Conservation (phyloP, 768 basidiomycete genomes). For the Leccinum broughii region DNA sequence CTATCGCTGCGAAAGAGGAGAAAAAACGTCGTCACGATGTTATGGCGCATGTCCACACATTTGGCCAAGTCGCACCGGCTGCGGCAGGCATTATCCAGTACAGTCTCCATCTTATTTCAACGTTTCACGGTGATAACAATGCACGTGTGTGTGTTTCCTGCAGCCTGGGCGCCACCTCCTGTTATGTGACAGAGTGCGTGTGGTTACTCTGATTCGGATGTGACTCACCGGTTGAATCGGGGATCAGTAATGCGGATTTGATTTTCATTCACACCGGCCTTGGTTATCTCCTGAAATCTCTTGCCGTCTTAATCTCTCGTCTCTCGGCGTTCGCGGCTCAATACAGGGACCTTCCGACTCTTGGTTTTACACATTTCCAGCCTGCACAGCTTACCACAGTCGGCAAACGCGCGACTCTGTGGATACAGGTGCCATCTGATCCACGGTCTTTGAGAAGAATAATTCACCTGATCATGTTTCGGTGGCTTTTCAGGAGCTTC, state of each 20-base stretch:
- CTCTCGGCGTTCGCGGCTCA: slow-evolving; percentile 82
- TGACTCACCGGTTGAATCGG: slow-evolving; percentile 15
- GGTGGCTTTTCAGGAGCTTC: slow-evolving; percentile 60
- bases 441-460: not conserved
- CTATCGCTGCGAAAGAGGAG: slow-evolving; percentile 89
- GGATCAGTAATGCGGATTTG: slow-evolving; percentile 88
- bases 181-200: slow-evolving; percentile 96
- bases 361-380: slow-evolving; percentile 99
- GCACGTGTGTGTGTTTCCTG: slow-evolving; percentile 8
- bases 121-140: slow-evolving; percentile 12
- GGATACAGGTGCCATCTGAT: slow-evolving; percentile 73
- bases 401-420: slow-evolving; percentile 93
- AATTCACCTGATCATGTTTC: not conserved
- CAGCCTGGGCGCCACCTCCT: slow-evolving; percentile 94
- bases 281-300: slow-evolving; percentile 78
- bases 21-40: slow-evolving; percentile 98
- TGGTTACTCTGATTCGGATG: slow-evolving; percentile 5
- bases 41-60: slow-evolving; percentile 99
- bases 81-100: slow-evolving; percentile 97
- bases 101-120: slow-evolving; percentile 27
- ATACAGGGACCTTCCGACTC: slow-evolving; percentile 85
- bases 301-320: slow-evolving; percentile 88
- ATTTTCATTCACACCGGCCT: slow-evolving; percentile 93
- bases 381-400: slow-evolving; percentile 98
- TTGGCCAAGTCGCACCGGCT: slow-evolving; percentile 88